These are phyloP conservation scores for Lycium barbarum DNA, from an alignment of 257 asterid species.

Conservation along the genomic window DNA sequence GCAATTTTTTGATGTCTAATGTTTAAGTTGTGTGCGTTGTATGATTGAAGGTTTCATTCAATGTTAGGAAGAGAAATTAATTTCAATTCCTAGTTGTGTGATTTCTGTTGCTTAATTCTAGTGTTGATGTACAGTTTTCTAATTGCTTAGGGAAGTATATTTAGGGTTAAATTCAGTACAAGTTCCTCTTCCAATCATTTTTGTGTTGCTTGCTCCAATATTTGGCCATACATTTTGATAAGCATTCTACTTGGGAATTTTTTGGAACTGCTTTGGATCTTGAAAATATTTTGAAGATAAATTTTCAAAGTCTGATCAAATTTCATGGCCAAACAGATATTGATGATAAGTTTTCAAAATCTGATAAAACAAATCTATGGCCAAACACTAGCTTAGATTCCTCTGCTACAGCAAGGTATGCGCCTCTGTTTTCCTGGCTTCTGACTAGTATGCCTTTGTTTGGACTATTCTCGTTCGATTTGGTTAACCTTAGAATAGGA, in stretches of 20 bases:
- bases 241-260: no score
- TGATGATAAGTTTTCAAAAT: no score
- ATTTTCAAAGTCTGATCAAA: no score
- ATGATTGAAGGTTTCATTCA: neutral
- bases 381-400: neutral
- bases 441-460: constrained; percentile 12
- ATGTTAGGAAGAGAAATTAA: neutral
- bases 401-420: neutral
- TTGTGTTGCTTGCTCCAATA: neutral
- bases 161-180: neutral
- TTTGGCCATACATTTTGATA: no score
- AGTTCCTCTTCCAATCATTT: constrained; percentile 10
- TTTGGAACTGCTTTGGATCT: no score
- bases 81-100: neutral
- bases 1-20: neutral
- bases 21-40: neutral
- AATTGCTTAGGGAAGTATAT: neutral
- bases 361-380: no score
- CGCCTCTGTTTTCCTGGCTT: constrained; percentile 13
- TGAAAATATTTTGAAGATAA: no score
- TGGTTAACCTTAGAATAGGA: constrained; percentile 11
- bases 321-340: no score
- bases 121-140: neutral
- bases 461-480: neutral
- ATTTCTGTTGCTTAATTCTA: neutral